A percentile compares a stretch with the other conserved stretches of the same genome.
phyloP scores from a whole-genome alignment of 2,329 filamentous ascomycete species.

The Diaporthe caulivora region DNA sequence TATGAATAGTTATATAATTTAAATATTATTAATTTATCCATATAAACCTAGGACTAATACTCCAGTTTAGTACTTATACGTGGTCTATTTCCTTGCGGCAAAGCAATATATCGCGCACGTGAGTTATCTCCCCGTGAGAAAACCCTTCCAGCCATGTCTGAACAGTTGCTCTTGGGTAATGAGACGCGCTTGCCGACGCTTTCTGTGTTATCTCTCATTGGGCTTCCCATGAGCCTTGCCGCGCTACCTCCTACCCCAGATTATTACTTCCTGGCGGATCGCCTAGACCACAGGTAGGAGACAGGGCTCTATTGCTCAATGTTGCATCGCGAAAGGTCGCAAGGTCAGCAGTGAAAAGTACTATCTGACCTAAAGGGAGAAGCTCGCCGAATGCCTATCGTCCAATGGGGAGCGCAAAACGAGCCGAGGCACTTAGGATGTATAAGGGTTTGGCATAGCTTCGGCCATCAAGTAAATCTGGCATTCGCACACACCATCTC shows the following conservation, averaged over 20 bases:
- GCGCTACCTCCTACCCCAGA: too few relatives aligned
- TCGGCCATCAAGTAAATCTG: not conserved
- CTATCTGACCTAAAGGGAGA: not conserved
- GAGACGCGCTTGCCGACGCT: rapidly evolving
- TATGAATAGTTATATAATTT: too few relatives aligned
- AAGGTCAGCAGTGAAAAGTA: not conserved
- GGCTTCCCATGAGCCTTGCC: too few relatives aligned
- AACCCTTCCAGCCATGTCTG: not conserved
- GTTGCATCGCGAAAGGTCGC: not conserved
- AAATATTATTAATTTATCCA: too few relatives aligned
- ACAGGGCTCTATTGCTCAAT: not conserved
- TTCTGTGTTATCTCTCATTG: not conserved
- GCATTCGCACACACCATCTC: not conserved
- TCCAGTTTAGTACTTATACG: too few relatives aligned
- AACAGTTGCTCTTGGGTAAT: not conserved
- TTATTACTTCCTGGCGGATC: not conserved
- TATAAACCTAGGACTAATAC: too few relatives aligned
- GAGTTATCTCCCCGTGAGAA: too few relatives aligned
- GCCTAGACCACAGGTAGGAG: not conserved
- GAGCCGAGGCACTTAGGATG: not conserved
- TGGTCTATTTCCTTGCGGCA: too few relatives aligned
- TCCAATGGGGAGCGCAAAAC: not conserved
- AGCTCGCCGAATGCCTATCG: not conserved
- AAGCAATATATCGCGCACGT: too few relatives aligned
- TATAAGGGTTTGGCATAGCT: not conserved